A percentile compares a stretch with the other conserved stretches of the same genome.
These are phyloP conservation scores for Pleurotus djamor DNA, from an alignment of 768 basidiomycete species.

Conservation along the genomic window DNA sequence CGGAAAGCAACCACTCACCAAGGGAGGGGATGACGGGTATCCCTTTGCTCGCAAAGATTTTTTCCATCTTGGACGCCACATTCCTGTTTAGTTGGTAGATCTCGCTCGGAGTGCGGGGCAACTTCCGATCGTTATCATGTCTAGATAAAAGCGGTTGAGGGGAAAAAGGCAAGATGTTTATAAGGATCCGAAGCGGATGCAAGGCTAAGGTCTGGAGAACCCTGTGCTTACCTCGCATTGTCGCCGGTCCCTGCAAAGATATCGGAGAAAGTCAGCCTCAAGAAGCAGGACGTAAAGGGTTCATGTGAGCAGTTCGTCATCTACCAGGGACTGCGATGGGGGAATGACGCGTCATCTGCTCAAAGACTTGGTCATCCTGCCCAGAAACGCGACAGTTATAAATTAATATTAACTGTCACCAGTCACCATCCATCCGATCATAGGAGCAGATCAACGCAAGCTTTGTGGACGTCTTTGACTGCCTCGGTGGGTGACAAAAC, in stretches of 20 bases:
- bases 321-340: too few species aligned
- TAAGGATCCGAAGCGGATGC: not conserved
- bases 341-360: too few species aligned
- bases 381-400: too few species aligned
- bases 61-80: constrained; percentile 67
- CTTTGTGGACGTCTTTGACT: too few species aligned
- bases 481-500: too few species aligned
- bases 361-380: too few species aligned
- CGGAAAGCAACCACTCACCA: constrained; percentile 37
- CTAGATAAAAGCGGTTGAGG: constrained; percentile 29
- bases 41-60: constrained; percentile 65
- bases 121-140: constrained; percentile 80
- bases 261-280: constrained; percentile 3
- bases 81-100: constrained; percentile 74
- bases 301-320: not conserved
- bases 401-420: too few species aligned
- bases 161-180: not conserved
- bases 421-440: too few species aligned
- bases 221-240: constrained; percentile 53
- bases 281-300: not conserved
- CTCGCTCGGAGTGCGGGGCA: constrained; percentile 80
- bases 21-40: constrained; percentile 83
- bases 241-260: constrained; percentile 66
- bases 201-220: not conserved
- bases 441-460: too few species aligned